Percentiles rank a stretch among this genome's conserved stretches.
These are phyloP conservation scores for Exophiala lecanii-corni DNA, from an alignment of 2,329 filamentous ascomycete genomes.

Conservation along the genomic window DNA sequence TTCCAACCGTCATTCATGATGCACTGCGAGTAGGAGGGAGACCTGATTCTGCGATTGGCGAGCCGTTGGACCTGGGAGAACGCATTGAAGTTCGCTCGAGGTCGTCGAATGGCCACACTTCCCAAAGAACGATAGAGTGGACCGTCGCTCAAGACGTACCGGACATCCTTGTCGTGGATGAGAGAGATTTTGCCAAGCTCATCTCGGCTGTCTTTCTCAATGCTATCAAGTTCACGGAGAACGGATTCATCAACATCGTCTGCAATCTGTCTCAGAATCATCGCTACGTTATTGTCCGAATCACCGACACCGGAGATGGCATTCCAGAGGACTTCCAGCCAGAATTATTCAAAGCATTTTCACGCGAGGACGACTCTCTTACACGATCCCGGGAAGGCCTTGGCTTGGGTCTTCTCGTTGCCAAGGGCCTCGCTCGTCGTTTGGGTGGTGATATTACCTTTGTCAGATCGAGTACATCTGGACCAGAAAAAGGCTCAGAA, in stretches of 20 bases:
- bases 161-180: constrained; percentile 50
- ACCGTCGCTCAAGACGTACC: constrained; percentile 44
- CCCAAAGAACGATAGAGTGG: constrained; percentile 44
- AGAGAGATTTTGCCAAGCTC: constrained; percentile 59
- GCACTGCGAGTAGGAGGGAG: constrained; percentile 45
- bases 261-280: constrained; percentile 49
- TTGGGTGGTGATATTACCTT: constrained; percentile 65
- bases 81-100: constrained; percentile 42
- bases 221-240: constrained; percentile 66
- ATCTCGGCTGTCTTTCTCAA: constrained; percentile 62
- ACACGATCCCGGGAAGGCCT: constrained; percentile 65
- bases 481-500: constrained; percentile 58
- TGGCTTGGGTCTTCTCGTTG: constrained; percentile 66
- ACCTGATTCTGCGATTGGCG: constrained; percentile 43
- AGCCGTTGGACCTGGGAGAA: constrained; percentile 42
- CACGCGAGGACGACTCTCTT: constrained; percentile 63
- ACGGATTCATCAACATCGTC: constrained; percentile 55
- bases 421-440: constrained; percentile 64
- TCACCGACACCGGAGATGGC: constrained; percentile 63
- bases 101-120: constrained; percentile 42
- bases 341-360: constrained; percentile 65
- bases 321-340: constrained; percentile 63
- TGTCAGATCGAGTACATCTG: constrained; percentile 58
- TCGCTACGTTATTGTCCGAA: constrained; percentile 56
- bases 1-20: constrained; percentile 45